Percentiles rank a stretch among this genome's conserved stretches.
Evolutionary conservation across 1,284 basidiomycete genomes (phyloP).

Genomic region (Polyporus tsugae): DNA sequence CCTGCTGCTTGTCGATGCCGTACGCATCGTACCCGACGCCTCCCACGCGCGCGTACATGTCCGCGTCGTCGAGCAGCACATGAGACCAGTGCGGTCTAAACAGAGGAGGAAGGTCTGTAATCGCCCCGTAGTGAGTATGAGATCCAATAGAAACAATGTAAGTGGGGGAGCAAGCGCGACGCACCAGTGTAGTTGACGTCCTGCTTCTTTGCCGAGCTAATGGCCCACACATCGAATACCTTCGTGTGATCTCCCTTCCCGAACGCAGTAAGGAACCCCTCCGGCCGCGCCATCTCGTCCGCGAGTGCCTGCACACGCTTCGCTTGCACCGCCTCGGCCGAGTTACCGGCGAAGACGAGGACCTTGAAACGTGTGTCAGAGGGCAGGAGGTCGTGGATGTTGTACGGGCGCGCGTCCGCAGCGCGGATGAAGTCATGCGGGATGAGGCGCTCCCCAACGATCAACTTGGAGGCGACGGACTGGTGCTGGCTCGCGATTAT

Average conservation of each 20-base stretch:
- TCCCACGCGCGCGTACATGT: slow-evolving; percentile 44
- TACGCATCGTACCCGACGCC: slow-evolving; percentile 55
- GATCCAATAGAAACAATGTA: not conserved
- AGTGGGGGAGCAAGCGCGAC: not conserved
- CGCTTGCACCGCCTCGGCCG: slow-evolving; percentile 49
- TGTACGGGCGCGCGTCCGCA: slow-evolving; percentile 66
- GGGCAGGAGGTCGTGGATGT: slow-evolving; percentile 75
- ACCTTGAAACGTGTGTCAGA: slow-evolving; percentile 79
- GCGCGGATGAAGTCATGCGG: slow-evolving; percentile 69
- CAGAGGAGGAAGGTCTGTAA: slow-evolving; percentile 50
- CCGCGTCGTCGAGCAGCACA: slow-evolving; percentile 47
- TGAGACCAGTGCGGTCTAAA: slow-evolving; percentile 74
- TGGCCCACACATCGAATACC: slow-evolving; percentile 63
- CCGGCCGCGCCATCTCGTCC: slow-evolving; percentile 48
- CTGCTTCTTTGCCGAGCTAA: slow-evolving; percentile 56
- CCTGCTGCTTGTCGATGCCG: slow-evolving; percentile 58
- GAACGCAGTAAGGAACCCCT: slow-evolving; percentile 49
- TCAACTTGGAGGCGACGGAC: slow-evolving; percentile 52
- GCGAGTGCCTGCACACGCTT: slow-evolving; percentile 53
- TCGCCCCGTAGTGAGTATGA: no score
- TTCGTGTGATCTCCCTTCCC: slow-evolving; percentile 24
- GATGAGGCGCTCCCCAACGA: slow-evolving; percentile 65
- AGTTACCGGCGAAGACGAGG: slow-evolving; percentile 72
- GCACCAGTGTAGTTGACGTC: slow-evolving; percentile 50
- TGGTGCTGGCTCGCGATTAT: slow-evolving; percentile 59